A percentile compares a stretch with the other conserved stretches of the same genome.
phyloP scores from a whole-genome alignment of 257 asterid genomes.

The Solanum medicagineum region DNA sequence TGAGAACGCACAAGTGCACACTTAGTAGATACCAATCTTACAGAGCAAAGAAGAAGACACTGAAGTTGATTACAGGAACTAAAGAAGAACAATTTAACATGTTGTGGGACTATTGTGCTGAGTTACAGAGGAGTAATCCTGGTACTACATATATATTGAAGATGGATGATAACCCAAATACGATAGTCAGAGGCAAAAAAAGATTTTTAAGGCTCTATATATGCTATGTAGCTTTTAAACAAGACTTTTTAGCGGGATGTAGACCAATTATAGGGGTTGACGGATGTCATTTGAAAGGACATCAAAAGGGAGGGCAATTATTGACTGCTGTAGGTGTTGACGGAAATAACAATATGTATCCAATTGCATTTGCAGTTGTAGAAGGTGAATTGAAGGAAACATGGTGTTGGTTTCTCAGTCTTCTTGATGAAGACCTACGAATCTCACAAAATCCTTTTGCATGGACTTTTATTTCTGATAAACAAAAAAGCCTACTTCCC shows the following conservation, averaged over 20 bases:
- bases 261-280: not conserved
- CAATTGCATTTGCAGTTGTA: too few relatives aligned
- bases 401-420: not conserved
- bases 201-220: not conserved
- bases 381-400: too few relatives aligned
- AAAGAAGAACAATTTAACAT: too few relatives aligned
- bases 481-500: not conserved
- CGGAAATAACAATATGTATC: too few relatives aligned
- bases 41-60: too few relatives aligned
- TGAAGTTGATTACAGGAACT: too few relatives aligned
- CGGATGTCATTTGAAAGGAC: not conserved
- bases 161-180: not conserved
- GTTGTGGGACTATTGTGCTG: not conserved
- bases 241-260: not conserved
- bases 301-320: not conserved
- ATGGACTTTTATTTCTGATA: not conserved
- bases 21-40: too few relatives aligned
- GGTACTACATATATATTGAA: not conserved
- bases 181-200: not conserved
- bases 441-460: not conserved
- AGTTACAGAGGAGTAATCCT: not conserved
- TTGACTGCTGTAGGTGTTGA: too few relatives aligned
- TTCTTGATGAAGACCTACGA: not conserved
- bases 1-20: too few relatives aligned
- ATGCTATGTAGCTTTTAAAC: not conserved